A percentile compares a stretch with the other conserved stretches of the same genome.
phyloP scores from a whole-genome alignment of 2,329 filamentous ascomycete species.

The Claviceps sorghi region DNA sequence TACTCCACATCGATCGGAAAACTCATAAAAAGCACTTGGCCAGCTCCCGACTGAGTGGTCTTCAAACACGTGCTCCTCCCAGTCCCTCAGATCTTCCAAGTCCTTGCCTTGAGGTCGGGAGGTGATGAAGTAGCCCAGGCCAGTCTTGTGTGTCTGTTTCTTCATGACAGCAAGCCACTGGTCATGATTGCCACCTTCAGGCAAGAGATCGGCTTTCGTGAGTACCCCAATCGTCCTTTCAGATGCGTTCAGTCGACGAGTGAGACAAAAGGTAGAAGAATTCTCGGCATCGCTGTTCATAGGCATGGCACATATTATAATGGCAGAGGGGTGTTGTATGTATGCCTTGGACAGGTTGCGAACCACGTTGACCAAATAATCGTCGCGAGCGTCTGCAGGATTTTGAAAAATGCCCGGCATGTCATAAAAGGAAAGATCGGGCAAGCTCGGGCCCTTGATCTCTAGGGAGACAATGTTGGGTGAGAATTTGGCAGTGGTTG shows the following conservation, averaged over 20 bases:
- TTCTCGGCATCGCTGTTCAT: conserved; percentile 70
- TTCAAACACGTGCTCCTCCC: conserved; percentile 39
- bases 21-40: conserved; percentile 33
- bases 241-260: conserved; percentile 41
- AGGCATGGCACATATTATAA: conserved; percentile 62
- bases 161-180: conserved; percentile 52
- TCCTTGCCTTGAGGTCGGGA: conserved; percentile 46
- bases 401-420: conserved; percentile 70
- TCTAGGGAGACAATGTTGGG: conserved; percentile 69
- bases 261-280: conserved; percentile 53
- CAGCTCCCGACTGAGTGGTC: conserved; percentile 24
- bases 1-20: conserved; percentile 36
- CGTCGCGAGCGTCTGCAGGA: conserved; percentile 46
- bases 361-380: conserved; percentile 58
- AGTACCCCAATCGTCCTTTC: conserved; percentile 57
- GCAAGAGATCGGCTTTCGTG: conserved; percentile 69
- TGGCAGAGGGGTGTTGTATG: conserved; percentile 51
- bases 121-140: conserved; percentile 67
- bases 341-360: conserved; percentile 57
- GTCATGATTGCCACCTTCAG: conserved; percentile 28
- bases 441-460: conserved; percentile 56
- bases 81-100: conserved; percentile 35
- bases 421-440: conserved; percentile 70
- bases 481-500: conserved; percentile 52
- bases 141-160: conserved; percentile 46